Evolutionary conservation across 371 early-diverging fungal genomes (phyloP).

Genomic region (Blastocladiella emersonii): DNA sequence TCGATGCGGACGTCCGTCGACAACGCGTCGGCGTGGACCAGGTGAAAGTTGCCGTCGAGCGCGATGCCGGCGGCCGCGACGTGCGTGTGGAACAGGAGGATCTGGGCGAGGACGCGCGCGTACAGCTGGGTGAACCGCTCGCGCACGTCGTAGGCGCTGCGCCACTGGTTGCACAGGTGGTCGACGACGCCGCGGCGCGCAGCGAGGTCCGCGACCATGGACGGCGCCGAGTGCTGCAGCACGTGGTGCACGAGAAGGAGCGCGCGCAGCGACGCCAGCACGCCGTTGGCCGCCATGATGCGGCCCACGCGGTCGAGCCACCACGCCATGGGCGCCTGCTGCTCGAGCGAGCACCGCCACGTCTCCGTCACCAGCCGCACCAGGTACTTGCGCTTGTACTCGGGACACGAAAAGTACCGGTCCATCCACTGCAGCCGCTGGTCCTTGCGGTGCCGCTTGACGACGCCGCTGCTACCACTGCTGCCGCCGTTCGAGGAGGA

Average conservation of each 20-base stretch:
- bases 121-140: neutral
- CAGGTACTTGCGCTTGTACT: neutral
- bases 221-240: neutral
- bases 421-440: neutral
- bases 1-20: neutral
- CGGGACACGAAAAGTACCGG: neutral
- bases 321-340: neutral
- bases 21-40: neutral
- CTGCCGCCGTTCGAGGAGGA: no score
- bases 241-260: neutral
- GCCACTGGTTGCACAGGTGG: neutral
- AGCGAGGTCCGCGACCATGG: neutral
- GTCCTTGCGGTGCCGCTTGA: neutral
- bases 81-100: neutral
- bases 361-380: neutral
- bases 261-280: neutral
- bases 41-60: neutral
- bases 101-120: neutral
- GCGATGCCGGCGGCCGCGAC: neutral
- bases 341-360: neutral
- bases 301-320: neutral
- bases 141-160: neutral
- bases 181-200: neutral
- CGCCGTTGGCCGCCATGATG: neutral
- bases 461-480: no score